A percentile compares a stretch with the other conserved stretches of the same genome.
Evolutionary conservation across 768 basidiomycete genomes (phyloP).

Genomic region (Phaffia australis): DNA sequence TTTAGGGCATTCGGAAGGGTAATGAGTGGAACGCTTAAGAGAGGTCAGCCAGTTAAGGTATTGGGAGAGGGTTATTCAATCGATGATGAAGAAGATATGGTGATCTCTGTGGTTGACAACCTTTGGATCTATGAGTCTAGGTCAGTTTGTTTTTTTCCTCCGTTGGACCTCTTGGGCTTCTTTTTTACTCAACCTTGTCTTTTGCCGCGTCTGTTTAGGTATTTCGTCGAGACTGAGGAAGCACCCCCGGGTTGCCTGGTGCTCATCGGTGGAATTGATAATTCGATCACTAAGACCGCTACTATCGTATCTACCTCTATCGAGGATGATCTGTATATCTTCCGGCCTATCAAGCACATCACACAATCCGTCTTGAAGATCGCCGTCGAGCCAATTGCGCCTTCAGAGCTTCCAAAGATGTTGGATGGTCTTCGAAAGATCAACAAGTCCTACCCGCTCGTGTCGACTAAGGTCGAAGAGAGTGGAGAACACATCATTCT

Average conservation of each 20-base stretch:
- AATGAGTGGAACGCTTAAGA: conserved; percentile 76
- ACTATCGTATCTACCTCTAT: conserved; percentile 61
- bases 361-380: conserved; percentile 95
- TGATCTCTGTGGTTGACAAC: conserved; percentile 67
- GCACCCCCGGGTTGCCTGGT: conserved; percentile 86
- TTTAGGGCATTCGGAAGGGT: conserved; percentile 95
- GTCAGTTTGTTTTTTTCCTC: conserved; percentile 42
- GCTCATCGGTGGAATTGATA: conserved; percentile 82
- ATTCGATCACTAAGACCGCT: conserved; percentile 88
- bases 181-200: background rate
- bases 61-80: conserved; percentile 94
- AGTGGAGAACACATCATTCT: conserved; percentile 94
- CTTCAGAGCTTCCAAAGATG: conserved; percentile 98
- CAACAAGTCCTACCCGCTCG: conserved; percentile 94
- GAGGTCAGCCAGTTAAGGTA: conserved; percentile 82
- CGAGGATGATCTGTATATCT: conserved; percentile 83
- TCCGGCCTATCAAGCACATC: conserved; percentile 91
- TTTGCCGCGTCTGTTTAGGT: conserved; percentile 44
- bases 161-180: background rate
- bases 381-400: conserved; percentile 94
- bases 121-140: conserved; percentile 85
- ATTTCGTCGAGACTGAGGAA: conserved; percentile 79
- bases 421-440: conserved; percentile 88
- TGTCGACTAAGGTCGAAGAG: conserved; percentile 93
- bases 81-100: conserved; percentile 99